Evolutionary conservation across 345 rosid species (phyloP).

Genomic region (Linum usitatissimum): DNA sequence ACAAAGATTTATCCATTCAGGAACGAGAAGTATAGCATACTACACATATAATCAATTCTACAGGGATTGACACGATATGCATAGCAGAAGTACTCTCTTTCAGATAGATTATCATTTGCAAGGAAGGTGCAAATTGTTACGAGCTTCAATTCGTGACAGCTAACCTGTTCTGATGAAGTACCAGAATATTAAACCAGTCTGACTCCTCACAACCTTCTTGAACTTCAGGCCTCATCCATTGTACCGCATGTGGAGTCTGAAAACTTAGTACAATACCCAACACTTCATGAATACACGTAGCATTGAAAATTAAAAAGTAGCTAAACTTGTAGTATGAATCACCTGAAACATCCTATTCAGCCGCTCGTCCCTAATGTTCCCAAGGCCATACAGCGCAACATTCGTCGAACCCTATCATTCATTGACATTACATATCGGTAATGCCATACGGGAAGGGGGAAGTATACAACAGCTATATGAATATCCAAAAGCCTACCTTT

Average conservation of each 20-base stretch:
- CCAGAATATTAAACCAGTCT: conserved; percentile 96
- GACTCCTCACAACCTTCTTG: conserved; percentile 72
- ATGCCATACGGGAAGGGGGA: conserved; percentile 6
- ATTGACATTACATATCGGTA: conserved; percentile 8
- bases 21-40: background rate
- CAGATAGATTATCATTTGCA: conserved; percentile 3
- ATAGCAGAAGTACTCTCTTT: background rate
- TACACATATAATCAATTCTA: background rate
- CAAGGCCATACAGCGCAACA: conserved; percentile 95
- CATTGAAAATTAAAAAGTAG: conserved; percentile 10
- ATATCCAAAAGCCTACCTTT: conserved; percentile 47
- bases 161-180: conserved; percentile 97
- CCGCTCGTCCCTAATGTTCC: conserved; percentile 95
- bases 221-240: conserved; percentile 99
- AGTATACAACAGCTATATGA: conserved; percentile 10
- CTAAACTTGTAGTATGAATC: conserved; percentile 1
- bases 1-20: background rate
- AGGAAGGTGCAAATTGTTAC: too few species aligned
- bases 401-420: conserved; percentile 71
- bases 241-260: conserved; percentile 96
- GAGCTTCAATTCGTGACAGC: background rate
- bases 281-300: conserved; percentile 10
- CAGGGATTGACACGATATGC: background rate
- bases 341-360: conserved; percentile 99
- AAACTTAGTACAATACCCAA: conserved; percentile 17